Evolutionary conservation across 225 moss, liverwort and hornwort genomes (phyloP), one percentile per base, ranked within the genome.

Genomic region (Bryoerythrophyllum caledonicum): DNA sequence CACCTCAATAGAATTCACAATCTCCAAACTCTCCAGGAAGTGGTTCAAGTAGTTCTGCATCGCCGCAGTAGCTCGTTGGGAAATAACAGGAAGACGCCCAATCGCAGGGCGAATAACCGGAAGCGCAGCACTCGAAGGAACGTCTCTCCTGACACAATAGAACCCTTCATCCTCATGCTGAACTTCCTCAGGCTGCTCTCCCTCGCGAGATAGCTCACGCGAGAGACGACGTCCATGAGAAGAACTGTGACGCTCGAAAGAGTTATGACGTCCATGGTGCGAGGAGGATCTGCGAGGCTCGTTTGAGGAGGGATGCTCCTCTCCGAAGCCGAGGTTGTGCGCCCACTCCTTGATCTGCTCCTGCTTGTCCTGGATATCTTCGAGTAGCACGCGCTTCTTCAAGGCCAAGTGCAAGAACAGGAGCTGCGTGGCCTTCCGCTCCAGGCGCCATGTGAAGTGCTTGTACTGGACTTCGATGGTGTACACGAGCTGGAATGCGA

Each of bases 341-440:
- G 83, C 83, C 78, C 83, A 86, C 63, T 86, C 86, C 71, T 80
- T 86, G 40, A 83, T 75, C 28, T 77, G 81, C 81, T 86, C 86
- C 65, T 86, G 86, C 81, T 65, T 86, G 68, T 81, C 86, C 65
- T 86, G 86, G 51, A 86, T 74, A 25, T 86, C 86, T 75, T 86
- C 83, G 17, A 86, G 72, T 21, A 86, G 65, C 6, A 72, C 80
- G 16, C 80, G 86, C 72, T 78, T 83, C 72, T 86, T 86, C 68
- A 86, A 75, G 30, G 83, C 81, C 52, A 83, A 59, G 63, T 86
- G 86, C 62, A 86, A 65, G 81, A 86, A 81, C 52, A 86, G 55
- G 59, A 86, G 71, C 59, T 86, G 86, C 5, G 83, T 80, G 4
- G 86, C 86, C 67, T 81, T 86, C 65, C 81, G 77, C 60, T 86